Percentiles rank a stretch among this genome's conserved stretches.
Evolutionary conservation across 148 eudicot species (phyloP).

Genomic region (Agrostemma githago): DNA sequence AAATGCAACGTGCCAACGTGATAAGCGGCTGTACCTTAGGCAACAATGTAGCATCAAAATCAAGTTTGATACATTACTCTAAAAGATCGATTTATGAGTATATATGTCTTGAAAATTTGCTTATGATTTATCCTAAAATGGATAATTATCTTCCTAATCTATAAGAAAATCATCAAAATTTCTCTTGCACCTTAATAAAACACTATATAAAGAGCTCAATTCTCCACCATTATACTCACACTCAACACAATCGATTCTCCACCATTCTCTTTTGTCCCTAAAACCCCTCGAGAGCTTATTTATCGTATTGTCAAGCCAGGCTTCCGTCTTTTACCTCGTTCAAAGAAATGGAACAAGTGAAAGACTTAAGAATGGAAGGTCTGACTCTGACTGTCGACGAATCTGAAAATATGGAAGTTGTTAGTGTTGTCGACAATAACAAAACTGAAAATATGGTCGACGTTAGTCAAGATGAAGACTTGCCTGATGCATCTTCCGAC

Average conservation of each 20-base stretch:
- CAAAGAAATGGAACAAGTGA: neutral
- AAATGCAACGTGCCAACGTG: too few species aligned
- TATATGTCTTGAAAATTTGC: neutral
- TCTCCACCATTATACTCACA: neutral
- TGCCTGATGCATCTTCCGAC: neutral
- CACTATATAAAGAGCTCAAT: neutral
- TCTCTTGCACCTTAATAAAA: neutral
- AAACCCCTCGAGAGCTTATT: neutral
- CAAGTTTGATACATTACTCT: conserved; percentile 1
- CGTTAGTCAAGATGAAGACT: neutral
- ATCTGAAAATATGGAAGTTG: neutral
- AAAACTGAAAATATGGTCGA: neutral
- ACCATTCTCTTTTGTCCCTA: neutral
- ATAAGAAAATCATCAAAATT: neutral
- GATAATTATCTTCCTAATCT: neutral
- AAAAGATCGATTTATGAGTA: neutral
- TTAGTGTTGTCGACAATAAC: neutral
- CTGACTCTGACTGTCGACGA: too few species aligned
- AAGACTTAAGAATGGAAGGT: neutral
- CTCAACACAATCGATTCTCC: neutral
- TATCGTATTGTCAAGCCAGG: neutral
- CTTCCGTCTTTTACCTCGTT: neutral
- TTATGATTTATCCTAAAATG: neutral
- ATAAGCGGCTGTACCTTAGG: too few species aligned
- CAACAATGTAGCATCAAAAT: neutral